Evolutionary conservation across 2,329 filamentous ascomycete species (phyloP), one percentile per base, ranked within the genome.

Genomic region (Orbilia javanica): DNA sequence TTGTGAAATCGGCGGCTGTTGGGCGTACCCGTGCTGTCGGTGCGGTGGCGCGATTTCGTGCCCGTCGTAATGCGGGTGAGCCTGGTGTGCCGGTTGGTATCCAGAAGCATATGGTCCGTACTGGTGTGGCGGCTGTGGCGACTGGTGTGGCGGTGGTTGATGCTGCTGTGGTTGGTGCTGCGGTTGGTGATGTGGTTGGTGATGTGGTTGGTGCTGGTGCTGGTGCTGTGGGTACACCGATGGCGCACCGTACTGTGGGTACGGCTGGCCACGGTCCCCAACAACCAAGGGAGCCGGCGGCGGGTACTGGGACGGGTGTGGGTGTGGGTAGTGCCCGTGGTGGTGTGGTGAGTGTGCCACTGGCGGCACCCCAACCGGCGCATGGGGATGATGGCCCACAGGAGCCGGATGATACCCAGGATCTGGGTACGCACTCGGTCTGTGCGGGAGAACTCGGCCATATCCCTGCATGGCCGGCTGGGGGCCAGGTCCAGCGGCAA

Each of bases 181-280:
- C 6, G 68, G 70, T n/a, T 22, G 62, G 4, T 66, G 71, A 27
- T 67, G 71, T 2, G 62, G 72, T 34, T 34, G 31, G 31, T 34
- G 31, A 4, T 34, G 31, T 34, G 20, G 72, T 10, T 76, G 72
- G 7, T 57, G 55, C 6, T 13, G 64, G 13, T 68, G 71, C 52
- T 64, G 64, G 13, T 68, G 72, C 44, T 69, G 73, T 8, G 70
- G 73, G 42, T 70, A 62, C 10, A 48, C 50, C 36, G 73, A 18
- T 20, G 70, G 67, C 20, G 57, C 55, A n/a, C 27, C 44, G 48
- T 76, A 76, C 65, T 18, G 65, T 25, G 68, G 65, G 5, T 67
- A 27, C 22, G 52, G 46, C 55, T 69, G 75, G 3, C 36, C 31
- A 22, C 69, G 69, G 18, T 68, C 63, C 11, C 13, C 42, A 11